Base-by-base conservation (phyloP, 345 rosid genomes). In the Kernera saxatilis region DNA sequence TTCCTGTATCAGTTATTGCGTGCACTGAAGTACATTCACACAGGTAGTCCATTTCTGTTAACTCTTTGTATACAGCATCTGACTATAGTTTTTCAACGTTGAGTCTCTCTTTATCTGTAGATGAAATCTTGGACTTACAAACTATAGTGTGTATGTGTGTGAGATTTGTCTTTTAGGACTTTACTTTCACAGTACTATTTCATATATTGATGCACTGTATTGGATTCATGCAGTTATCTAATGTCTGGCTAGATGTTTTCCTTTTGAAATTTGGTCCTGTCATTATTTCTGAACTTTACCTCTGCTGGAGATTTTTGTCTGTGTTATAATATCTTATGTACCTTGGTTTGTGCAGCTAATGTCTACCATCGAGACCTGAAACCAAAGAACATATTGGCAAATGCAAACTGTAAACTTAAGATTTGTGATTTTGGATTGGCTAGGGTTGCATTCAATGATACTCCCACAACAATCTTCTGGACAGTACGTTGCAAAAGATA, bases 401-500 rank as follows among this genome's bases (percentile, higher is more conserved):
- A 93, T 87, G 98, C 98, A 55, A 89, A 93, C 65, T 93, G 97
- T 80, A 93, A 93, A 70, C 92, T 93, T 54, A 93, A 93, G 82
- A 85, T 93, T 13, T 93, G 98, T 65, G 98, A 93, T 80, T 93
- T 93, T 76, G 97, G 98, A 40, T 77, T 93, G 69, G 98, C 98
- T 46, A 86, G 98, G 71, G 98, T 88, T 81, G 92, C 98, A 17
- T 93, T 93, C 79, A 91, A 64, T 80, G 98, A 93, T 74, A 87
- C 92, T 1, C 96, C 97, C 11, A 76, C 94, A 5, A 87, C 97
- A 14, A 78, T 91, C 72, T 87, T 93, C 83, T 93, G 98, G 98
- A 93, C 97, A 57, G 98, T 93, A 85, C 33, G 88, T 62, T 39
- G 23, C 41, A 25, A 9, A 19, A 64, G 35, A 46, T 41, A 32